phyloP scores from a whole-genome alignment of 2,329 filamentous ascomycete species.

The Talaromyces sp. region DNA sequence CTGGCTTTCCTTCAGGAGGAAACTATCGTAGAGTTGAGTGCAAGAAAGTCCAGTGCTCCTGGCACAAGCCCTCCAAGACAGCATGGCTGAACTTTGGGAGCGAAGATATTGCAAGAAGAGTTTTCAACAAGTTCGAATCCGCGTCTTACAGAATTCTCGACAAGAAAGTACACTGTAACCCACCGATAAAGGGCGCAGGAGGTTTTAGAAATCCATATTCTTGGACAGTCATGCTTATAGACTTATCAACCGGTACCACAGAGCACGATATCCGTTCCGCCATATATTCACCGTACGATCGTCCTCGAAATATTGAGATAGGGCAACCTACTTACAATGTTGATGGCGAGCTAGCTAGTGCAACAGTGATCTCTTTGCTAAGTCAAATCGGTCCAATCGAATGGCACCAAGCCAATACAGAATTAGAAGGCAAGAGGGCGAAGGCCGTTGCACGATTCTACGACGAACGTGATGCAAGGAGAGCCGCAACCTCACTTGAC shows the following conservation, averaged over 20 bases:
- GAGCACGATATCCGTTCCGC: constrained; percentile 22
- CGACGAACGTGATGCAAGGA: constrained; percentile 36
- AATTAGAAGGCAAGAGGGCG: constrained; percentile 31
- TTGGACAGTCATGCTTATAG: constrained; percentile 24
- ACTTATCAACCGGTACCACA: constrained; percentile 20
- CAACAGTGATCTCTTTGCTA: constrained; percentile 18
- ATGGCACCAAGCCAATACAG: constrained; percentile 18
- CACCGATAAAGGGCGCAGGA: background rate
- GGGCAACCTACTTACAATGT: background rate
- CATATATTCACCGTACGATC: background rate
- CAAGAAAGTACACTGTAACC: background rate
- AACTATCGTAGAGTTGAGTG: constrained; percentile 14
- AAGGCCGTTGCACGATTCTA: constrained; percentile 42
- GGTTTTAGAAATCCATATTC: constrained; percentile 17
- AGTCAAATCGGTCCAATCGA: background rate
- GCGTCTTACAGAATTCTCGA: constrained; percentile 20
- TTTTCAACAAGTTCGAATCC: constrained; percentile 22
- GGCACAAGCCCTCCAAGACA: constrained; percentile 24
- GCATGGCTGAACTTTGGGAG: constrained; percentile 25
- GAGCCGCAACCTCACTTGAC: constrained; percentile 33
- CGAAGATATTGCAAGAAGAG: constrained; percentile 22
- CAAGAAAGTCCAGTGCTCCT: constrained; percentile 26
- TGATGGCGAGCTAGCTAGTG: constrained; percentile 10
- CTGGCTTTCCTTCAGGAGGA: background rate
- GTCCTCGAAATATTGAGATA: background rate